A percentile compares a stretch with the other conserved stretches of the same genome.
Evolutionary conservation across 208 protist genomes (phyloP).

Genomic region (Trypanosoma melophagium): DNA sequence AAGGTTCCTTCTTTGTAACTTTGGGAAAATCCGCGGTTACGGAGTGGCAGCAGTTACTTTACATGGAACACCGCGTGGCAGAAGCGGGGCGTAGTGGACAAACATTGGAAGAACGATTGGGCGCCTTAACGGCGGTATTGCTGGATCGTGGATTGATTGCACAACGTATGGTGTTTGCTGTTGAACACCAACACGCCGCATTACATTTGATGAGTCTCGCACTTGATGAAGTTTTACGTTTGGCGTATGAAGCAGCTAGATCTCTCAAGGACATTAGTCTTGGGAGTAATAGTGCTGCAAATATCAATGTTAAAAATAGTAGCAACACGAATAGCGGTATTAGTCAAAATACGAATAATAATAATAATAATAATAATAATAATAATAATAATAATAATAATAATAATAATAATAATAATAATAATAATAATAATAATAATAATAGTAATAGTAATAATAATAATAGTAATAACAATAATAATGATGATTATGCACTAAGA

Average conservation of each 20-base stretch:
- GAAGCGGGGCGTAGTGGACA: background rate
- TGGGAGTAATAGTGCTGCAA: background rate
- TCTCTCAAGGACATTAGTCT: constrained; percentile 3
- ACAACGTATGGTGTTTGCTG: constrained; percentile 60
- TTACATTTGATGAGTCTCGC: constrained; percentile 68
- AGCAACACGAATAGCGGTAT: background rate
- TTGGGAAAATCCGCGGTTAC: constrained; percentile 15
- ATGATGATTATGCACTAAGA: background rate
- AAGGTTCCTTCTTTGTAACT: constrained; percentile 44
- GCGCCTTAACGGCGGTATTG: constrained; percentile 14
- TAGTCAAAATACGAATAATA: no score
- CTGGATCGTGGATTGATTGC: constrained; percentile 41
- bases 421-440: no score
- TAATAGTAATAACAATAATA: background rate
- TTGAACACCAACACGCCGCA: constrained; percentile 58
- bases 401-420: background rate
- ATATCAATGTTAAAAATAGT: background rate
- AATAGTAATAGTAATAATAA: no score
- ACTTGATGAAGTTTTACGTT: constrained; percentile 57
- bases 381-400: background rate
- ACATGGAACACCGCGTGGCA: constrained; percentile 11
- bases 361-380: no score
- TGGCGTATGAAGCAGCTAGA: constrained; percentile 47
- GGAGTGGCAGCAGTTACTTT: constrained; percentile 27
- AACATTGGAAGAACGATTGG: constrained; percentile 15